Evolutionary conservation across 169 alveolate genomes (phyloP), one percentile per base, ranked within the genome.

Genomic region (Plasmodium gonderi): DNA sequence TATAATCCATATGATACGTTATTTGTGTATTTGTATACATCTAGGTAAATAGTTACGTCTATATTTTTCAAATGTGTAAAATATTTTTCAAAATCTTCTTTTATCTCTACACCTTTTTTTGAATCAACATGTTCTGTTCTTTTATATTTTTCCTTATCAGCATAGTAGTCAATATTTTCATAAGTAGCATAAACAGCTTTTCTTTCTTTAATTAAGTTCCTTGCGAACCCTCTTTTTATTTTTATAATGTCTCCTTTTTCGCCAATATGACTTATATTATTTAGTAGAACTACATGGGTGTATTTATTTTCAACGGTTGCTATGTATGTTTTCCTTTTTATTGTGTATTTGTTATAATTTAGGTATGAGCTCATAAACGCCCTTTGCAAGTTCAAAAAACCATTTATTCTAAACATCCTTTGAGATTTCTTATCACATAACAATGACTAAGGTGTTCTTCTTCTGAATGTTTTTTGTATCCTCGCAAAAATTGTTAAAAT

Each of bases 41-140:
- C 92, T 12, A 83, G 65, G 42, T 83, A 72, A 26, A 74, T 83
- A 14, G 92, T 83, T 7, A 83, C 20, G 42, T 68, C 76, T 72
- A 83, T 69, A 83, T 83, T 83, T 69, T 69, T 83, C 77, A 83
- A 49, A 12, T 83, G 77, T 17, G 92, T 69, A 72, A 83, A 83
- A 72, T 83, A 83, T 72, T 83, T 83, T 83, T 83, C 92, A 83
- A 83, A 83, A 36, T 83, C 92, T 72, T 69, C 78, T 83, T 69
- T 40, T 33, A 83, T 68, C 20, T 64, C 76, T 26, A 76, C 65
- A 11, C 82, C 82, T 83, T 83, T 83, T 72, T 72, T 83, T 83
- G 64, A 64, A 68, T 83, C 64, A 17, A 83, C 65, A 9, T 69
- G 51, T 72, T 83, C 77, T 23, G 33, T 83, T 83, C 82, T 83